Conservation (phyloP, 192 early-diverging fungal species). For the Rhizophagus sp. region DNA sequence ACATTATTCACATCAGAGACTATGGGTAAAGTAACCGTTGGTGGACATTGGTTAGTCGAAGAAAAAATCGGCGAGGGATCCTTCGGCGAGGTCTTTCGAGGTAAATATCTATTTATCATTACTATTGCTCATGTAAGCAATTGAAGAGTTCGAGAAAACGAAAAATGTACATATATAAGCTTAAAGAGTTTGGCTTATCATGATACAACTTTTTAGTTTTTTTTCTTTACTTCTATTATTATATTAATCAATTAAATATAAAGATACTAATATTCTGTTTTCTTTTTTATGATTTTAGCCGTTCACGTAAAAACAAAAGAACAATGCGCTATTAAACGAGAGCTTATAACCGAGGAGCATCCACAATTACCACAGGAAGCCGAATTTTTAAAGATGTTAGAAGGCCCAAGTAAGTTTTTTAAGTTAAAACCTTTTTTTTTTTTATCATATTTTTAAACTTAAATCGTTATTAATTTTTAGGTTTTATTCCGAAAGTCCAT, state of each 20-base stretch:
- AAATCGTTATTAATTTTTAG: conserved; percentile 21
- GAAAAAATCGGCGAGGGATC: conserved; percentile 64
- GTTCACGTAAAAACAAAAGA: conserved; percentile 44
- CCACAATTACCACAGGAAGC: conserved; percentile 55
- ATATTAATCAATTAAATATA: no score
- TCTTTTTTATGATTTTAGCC: conserved; percentile 30
- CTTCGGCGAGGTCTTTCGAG: conserved; percentile 64
- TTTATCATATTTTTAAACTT: background rate
- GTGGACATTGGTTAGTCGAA: conserved; percentile 53
- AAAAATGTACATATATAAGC: background rate
- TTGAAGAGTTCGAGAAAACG: background rate
- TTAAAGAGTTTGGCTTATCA: background rate
- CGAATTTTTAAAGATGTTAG: conserved; percentile 45
- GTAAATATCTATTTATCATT: conserved; percentile 33
- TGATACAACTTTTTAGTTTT: background rate
- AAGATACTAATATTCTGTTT: background rate
- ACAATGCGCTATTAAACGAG: conserved; percentile 57
- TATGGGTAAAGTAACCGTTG: conserved; percentile 37
- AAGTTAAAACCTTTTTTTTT: conserved; percentile 29
- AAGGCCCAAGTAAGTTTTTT: conserved; percentile 47
- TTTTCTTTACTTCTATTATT: no score
- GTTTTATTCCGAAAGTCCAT: conserved; percentile 49
- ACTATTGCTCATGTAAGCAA: background rate
- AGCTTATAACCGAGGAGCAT: conserved; percentile 37
- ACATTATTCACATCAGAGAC: conserved; percentile 8